Conservation (phyloP, 139 green algal species). For the Pseudopediastrum boryanum region DNA sequence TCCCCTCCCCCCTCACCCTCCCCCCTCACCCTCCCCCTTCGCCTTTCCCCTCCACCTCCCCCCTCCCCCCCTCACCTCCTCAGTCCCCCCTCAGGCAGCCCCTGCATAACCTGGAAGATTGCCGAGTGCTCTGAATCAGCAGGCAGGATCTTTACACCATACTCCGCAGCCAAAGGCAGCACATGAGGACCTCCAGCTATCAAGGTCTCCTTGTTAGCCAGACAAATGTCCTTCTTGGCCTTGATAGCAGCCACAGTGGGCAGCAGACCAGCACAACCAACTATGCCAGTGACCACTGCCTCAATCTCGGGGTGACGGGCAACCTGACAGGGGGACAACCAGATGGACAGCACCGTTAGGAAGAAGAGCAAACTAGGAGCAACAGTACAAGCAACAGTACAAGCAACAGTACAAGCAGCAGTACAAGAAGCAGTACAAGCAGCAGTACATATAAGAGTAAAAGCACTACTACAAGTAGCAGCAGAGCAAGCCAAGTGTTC, state of each 20-base stretch:
- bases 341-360: not conserved
- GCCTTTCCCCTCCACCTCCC: too few species aligned
- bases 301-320: constrained; percentile 59
- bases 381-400: too few species aligned
- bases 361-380: too few species aligned
- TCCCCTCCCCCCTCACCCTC: too few species aligned
- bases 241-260: constrained; percentile 97
- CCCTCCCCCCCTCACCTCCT: constrained; percentile 55
- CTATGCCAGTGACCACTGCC: constrained; percentile 86
- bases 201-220: constrained; percentile 99
- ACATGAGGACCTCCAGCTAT: constrained; percentile 95
- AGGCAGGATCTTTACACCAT: constrained; percentile 95
- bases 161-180: constrained; percentile 90
- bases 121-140: constrained; percentile 97
- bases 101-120: constrained; percentile 92
- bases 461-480: too few species aligned
- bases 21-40: too few species aligned
- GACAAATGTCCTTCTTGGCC: constrained; percentile 95
- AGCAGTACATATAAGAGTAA: too few species aligned
- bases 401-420: too few species aligned
- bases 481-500: too few species aligned
- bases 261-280: constrained; percentile 95
- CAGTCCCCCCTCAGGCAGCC: constrained; percentile 93
- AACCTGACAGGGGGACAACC: not conserved
- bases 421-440: too few species aligned